A percentile compares a stretch with the other conserved stretches of the same genome.
Conservation (phyloP, 148 eudicot species). For the Arctostaphylos glauca region DNA sequence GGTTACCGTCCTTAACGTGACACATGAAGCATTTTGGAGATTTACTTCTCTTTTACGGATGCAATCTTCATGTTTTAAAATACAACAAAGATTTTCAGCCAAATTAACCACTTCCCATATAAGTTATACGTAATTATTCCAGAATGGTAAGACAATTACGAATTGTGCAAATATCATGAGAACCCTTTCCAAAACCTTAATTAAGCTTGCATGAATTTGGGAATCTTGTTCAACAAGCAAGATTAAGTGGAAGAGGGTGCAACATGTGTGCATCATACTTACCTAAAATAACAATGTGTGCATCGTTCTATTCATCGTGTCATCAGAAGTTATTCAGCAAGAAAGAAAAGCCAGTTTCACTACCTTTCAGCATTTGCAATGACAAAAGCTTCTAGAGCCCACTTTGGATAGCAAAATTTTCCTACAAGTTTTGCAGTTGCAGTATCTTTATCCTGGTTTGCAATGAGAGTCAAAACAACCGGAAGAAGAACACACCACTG, state of each 20-base stretch:
- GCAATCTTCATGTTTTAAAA: background rate
- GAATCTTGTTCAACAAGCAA: background rate
- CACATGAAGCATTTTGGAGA: background rate
- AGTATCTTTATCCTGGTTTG: constrained; percentile 70
- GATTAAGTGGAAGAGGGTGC: background rate
- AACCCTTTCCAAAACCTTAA: background rate
- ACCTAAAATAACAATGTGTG: background rate
- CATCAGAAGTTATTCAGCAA: background rate
- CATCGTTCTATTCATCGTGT: background rate
- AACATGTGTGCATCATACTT: background rate
- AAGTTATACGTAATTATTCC: background rate
- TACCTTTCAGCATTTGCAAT: constrained; percentile 93
- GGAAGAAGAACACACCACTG: constrained; percentile 97
- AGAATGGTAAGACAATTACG: background rate
- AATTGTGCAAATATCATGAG: background rate
- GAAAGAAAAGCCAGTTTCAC: background rate
- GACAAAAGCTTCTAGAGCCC: constrained; percentile 92
- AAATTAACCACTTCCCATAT: background rate
- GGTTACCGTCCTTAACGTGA: too few species aligned
- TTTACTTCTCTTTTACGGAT: background rate
- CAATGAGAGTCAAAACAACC: constrained; percentile 81
- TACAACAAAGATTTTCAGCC: background rate
- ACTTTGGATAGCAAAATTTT: constrained; percentile 57
- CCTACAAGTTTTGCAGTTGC: constrained; percentile 40
- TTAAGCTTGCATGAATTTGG: background rate